Evolutionary conservation across 768 basidiomycete species (phyloP), one percentile per base, ranked within the genome.

Genomic region (Lactifluus piperatus): DNA sequence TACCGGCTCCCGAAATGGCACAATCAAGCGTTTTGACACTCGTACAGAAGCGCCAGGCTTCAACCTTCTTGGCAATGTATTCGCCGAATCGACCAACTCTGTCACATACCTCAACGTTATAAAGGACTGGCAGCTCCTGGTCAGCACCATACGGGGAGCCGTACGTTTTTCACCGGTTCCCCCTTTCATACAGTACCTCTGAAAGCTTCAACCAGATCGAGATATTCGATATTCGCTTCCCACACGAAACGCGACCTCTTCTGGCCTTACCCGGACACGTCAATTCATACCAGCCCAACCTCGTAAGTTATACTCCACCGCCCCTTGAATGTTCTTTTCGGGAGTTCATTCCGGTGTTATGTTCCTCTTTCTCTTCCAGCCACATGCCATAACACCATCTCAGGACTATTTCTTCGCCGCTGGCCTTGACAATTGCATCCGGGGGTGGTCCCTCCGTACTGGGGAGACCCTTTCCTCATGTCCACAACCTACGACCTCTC

Each of bases 341-440:
- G 4, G n/a, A 6, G n/a, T 24, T 32, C 29, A 43, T 41, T 46
- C 24, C 47, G 29, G 36, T 34, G 7, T 11, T 32, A 39, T 30
- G 5, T 7, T 39, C 34, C 14, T 3, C 27, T 9, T 14, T 48
- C 47, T 2, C 47, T 2, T 27, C 64, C 11, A 90, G 88, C 86
- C 86, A 5, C 74, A 88, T 6, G 72, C 79, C 1, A 66, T 81
- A 18, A 86, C 88, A 62, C 78, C 81, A 0, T 60, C 69, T 8
- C 75, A 84, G 49, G 73, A 80, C 29, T 78, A 84, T 51, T 66
- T 91, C 18, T 87, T 87, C 58, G 83, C 84, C 9, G 84, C 84
- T 0, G 87, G 87, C 10, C 78, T 82, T 61, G 88, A 91, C 69
- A 62, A 71, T 44, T 76, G 75, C 32, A 77, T 90, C 58, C 81